These are phyloP conservation scores for Acacia crassicarpa DNA, from an alignment of 306 rosid genomes.

Conservation along the genomic window DNA sequence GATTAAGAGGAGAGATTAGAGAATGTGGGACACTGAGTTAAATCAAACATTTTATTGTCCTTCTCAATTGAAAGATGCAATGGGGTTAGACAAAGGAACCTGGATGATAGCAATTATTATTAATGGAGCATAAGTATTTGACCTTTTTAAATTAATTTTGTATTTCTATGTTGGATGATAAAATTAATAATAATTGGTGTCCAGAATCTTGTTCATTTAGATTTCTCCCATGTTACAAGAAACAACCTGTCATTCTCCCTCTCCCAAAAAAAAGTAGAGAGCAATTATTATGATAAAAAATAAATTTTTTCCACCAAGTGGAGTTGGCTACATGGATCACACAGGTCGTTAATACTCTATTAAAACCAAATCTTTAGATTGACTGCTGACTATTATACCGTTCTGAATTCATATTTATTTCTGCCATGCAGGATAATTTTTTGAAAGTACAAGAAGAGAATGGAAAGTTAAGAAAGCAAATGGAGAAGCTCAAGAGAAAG, in stretches of 20 bases:
- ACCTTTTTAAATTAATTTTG: background rate
- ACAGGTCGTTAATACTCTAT: too few species aligned
- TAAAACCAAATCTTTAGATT: too few species aligned
- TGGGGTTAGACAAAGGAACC: background rate
- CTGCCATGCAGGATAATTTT: conserved; percentile 61
- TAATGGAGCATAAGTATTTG: background rate
- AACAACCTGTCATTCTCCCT: background rate
- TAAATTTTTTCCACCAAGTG: too few species aligned
- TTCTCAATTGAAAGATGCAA: background rate
- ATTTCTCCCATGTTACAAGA: background rate
- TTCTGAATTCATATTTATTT: background rate
- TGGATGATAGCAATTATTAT: background rate
- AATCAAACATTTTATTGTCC: background rate
- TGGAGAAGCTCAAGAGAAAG: conserved; percentile 80
- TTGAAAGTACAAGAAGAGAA: conserved; percentile 56
- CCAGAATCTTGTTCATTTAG: background rate
- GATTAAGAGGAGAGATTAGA: background rate
- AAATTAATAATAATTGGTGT: background rate
- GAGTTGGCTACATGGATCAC: too few species aligned
- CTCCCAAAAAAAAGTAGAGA: background rate
- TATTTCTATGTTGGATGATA: background rate
- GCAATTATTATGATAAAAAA: background rate
- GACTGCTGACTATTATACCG: too few species aligned
- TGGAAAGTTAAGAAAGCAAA: conserved; percentile 70
- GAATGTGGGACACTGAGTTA: background rate